phyloP scores from a whole-genome alignment of 192 early-diverging fungal genomes.

The Coemansia reversa region DNA sequence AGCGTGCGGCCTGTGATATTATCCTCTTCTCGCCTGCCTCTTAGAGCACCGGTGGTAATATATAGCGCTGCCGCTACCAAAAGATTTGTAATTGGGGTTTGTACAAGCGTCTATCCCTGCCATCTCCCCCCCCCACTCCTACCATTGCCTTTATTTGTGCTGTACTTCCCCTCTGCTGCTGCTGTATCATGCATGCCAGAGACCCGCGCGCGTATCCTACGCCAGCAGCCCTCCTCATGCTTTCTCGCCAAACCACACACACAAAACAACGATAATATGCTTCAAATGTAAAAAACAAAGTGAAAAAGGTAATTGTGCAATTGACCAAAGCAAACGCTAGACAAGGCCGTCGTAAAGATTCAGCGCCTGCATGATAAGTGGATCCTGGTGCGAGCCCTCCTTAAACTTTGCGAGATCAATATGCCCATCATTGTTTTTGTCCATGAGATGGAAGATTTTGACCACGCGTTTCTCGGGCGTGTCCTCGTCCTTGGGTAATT shows the following conservation, averaged over 20 bases:
- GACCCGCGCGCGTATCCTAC: too few relatives aligned
- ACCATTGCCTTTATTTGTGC: not conserved
- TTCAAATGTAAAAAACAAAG: not conserved
- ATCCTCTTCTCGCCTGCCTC: not conserved
- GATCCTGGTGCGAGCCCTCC: conserved; percentile 84
- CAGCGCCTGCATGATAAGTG: conserved; percentile 82
- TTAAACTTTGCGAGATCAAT: conserved; percentile 85
- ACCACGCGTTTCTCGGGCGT: conserved; percentile 87
- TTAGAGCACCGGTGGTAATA: not conserved
- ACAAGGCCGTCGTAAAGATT: conserved; percentile 85
- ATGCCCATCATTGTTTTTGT: conserved; percentile 79
- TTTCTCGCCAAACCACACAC: not conserved
- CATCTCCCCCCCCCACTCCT: not conserved
- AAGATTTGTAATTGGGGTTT: not conserved
- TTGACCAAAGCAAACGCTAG: conserved; percentile 25
- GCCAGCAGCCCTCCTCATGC: too few relatives aligned
- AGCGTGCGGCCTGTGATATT: too few relatives aligned
- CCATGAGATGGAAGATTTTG: conserved; percentile 90
- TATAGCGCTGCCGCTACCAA: not conserved
- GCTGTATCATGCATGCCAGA: not conserved
- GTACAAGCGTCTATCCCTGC: not conserved
- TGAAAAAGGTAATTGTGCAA: not conserved
- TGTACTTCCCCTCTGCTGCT: not conserved
- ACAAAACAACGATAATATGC: not conserved
- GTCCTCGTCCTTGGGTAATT: conserved; percentile 87